Evolutionary conservation across 2,329 filamentous ascomycete genomes (phyloP), one percentile per base, ranked within the genome.

Genomic region (Claviceps pazoutovae): DNA sequence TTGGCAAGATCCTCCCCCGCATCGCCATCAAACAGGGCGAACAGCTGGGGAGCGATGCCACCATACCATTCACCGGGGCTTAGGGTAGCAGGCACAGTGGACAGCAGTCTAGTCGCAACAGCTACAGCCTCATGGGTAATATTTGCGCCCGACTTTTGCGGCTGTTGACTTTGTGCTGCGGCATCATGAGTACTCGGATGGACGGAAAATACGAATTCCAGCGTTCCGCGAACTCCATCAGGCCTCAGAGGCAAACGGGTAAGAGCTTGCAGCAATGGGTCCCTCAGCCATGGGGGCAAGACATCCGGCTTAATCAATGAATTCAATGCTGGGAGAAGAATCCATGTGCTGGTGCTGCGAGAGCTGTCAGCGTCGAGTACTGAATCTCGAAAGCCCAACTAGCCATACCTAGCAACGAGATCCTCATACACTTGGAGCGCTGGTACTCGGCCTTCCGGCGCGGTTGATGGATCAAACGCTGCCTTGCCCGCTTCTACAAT

Each of bases 121-220:
- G 75, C 75, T 38, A 87, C 68, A 1, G 82, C 82, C 60, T 88
- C 83, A 36, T 83, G 75, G 0, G 84, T 83, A 51, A 88, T 83
- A 43, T 75, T 76, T 4, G 81, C 76, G 1, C 80, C 79, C 61
- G 74, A 69, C 50, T 76, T 80, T 57, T 78, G 75, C 1, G 74
- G 69, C 4, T 61, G 60, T 2, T 68, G 64, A 1, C 67, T 66
- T 51, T 74, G 71, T 6, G 69, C 64, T 0, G 62, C 50, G 57
- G 66, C 64, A 52, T 69, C 63, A 6, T 67, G 66, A 56, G 69
- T 72, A 55, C 76, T 73, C 0, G 83, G 78, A 55, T 86, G 83
- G 6, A 85, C 79, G 1, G 82, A 75, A 53, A 86, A 83, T 38
- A 88, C 72, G 60, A 87, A 87, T 60, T 87, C 83, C 55, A 87